Conservation (phyloP, 1,284 basidiomycete species). For the Ustilago vetiveriae region DNA sequence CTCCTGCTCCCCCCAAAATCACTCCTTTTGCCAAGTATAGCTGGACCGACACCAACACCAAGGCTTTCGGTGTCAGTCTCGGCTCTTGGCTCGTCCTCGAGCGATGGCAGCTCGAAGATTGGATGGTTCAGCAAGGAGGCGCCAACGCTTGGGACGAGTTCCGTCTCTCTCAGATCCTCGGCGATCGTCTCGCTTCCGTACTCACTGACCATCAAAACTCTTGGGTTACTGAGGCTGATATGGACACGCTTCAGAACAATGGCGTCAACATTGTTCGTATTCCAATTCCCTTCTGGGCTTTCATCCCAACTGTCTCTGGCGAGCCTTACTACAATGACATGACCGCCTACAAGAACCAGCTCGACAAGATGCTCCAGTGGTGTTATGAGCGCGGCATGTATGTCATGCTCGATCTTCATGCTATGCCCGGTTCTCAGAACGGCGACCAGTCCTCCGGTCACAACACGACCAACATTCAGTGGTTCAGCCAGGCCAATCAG, state of each 20-base stretch:
- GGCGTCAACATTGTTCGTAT: conserved; percentile 68
- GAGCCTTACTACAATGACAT: conserved; percentile 55
- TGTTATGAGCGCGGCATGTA: conserved; percentile 68
- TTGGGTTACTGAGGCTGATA: conserved; percentile 68
- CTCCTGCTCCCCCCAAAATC: conserved; percentile 28
- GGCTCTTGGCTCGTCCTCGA: conserved; percentile 65
- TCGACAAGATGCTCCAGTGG: conserved; percentile 60
- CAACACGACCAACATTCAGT: conserved; percentile 57
- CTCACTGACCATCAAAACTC: conserved; percentile 65
- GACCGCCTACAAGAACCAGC: conserved; percentile 51
- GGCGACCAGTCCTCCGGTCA: conserved; percentile 64
- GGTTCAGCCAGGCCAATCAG: conserved; percentile 53
- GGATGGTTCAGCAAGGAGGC: conserved; percentile 66
- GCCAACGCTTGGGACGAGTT: conserved; percentile 68
- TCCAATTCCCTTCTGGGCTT: conserved; percentile 67
- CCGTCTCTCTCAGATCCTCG: conserved; percentile 61
- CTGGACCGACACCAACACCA: conserved; percentile 61
- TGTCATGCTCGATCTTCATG: conserved; percentile 69
- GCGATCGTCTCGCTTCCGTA: conserved; percentile 39
- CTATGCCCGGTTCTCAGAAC: conserved; percentile 69
- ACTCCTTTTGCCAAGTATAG: conserved; percentile 58
- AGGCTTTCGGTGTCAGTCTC: conserved; percentile 63
- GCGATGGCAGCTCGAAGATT: conserved; percentile 69
- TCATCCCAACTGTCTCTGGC: conserved; percentile 52
- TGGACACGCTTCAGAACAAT: conserved; percentile 60